Evolutionary conservation across 768 basidiomycete genomes (phyloP), one percentile per base, ranked within the genome.

Genomic region (Rubroboletus satanas): DNA sequence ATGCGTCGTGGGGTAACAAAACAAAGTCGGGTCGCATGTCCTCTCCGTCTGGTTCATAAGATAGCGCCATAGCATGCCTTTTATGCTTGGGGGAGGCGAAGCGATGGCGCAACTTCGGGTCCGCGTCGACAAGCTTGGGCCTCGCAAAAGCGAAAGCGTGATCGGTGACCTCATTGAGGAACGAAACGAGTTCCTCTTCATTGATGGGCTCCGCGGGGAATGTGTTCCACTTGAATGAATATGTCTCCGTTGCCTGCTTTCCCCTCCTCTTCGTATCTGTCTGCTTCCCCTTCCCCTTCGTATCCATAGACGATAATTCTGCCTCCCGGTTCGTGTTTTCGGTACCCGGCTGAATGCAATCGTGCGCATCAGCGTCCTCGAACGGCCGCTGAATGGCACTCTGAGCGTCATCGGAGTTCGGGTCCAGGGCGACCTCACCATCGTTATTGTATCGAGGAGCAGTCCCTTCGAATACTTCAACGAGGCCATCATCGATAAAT

Each of bases 21-120:
- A 58, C 9, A 39, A 61, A 54, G 46, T 59, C 54, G 5, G 58
- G 60, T 7, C 54, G 46, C 39, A 56, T 47, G 32, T 53, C 47
- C 26, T 53, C 45, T 1, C 52, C 41, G 31, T 57, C 51, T 4
- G 41, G n/a, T 15, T 52, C 58, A 3, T 55, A 60, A 6, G 54
- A 48, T 12, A 63, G 49, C 5, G 52, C 52, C 17, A 57, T 17
- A 2, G 52, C 52, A 5, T 41, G 47, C 12, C 33, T 9, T 15
- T 60, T 55, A 26, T 57, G 42, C 10, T 18, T 1, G 11, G 50
- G 49, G 11, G 36, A 18, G 0, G 48, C 54, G 15, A 61, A 60
- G 0, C 58, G 60, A 38, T 61, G 59, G 6, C 17, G 42, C 28
- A 60, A 32, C n/a, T 51, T 5, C 17, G 29, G 18, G 9, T 45